Percentiles rank a stretch among this genome's conserved stretches.
Conservation (phyloP, 2,329 filamentous ascomycete species). For the Ceratocystiopsis minuta region DNA sequence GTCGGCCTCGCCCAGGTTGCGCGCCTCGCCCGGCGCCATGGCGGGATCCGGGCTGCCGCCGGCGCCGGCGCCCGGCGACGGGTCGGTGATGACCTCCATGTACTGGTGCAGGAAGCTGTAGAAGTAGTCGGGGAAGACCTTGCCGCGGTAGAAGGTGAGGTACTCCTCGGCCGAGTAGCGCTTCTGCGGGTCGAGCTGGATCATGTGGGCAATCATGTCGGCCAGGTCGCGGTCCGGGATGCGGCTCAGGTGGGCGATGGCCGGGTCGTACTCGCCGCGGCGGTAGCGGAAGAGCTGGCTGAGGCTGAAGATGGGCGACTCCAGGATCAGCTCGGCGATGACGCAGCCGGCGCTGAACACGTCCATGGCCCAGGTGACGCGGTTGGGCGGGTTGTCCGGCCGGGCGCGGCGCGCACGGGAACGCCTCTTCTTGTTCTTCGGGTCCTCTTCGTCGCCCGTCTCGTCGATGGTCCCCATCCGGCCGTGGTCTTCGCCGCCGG, state of each 20-base stretch:
- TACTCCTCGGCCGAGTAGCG: slow-evolving; percentile 90
- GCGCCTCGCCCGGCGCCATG: slow-evolving; percentile 41
- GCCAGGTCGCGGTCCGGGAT: slow-evolving; percentile 78
- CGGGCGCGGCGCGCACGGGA: not conserved
- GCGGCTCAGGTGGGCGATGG: slow-evolving; percentile 60
- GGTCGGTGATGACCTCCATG: slow-evolving; percentile 89
- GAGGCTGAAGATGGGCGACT: slow-evolving; percentile 91
- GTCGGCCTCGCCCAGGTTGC: slow-evolving; percentile 72
- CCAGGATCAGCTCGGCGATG: slow-evolving; percentile 88
- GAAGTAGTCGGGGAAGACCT: slow-evolving; percentile 90
- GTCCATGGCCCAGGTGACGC: slow-evolving; percentile 82
- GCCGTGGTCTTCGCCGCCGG: not conserved
- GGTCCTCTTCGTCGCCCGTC: no score
- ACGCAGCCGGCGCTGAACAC: slow-evolving; percentile 95
- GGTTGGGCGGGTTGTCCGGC: slow-evolving; percentile 2
- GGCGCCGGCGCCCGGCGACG: slow-evolving; percentile 58
- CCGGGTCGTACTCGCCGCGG: slow-evolving; percentile 79
- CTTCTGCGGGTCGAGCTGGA: slow-evolving; percentile 79
- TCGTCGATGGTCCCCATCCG: no score
- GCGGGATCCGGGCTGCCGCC: no score
- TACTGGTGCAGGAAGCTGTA: slow-evolving; percentile 96
- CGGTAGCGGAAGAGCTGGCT: slow-evolving; percentile 92
- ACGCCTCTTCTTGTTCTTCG: no score
- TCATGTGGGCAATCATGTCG: slow-evolving; percentile 88
- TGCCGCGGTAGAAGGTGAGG: slow-evolving; percentile 75